Conservation (phyloP, 352 stramenopile genomes). For the Phytopythium helicoides region DNA sequence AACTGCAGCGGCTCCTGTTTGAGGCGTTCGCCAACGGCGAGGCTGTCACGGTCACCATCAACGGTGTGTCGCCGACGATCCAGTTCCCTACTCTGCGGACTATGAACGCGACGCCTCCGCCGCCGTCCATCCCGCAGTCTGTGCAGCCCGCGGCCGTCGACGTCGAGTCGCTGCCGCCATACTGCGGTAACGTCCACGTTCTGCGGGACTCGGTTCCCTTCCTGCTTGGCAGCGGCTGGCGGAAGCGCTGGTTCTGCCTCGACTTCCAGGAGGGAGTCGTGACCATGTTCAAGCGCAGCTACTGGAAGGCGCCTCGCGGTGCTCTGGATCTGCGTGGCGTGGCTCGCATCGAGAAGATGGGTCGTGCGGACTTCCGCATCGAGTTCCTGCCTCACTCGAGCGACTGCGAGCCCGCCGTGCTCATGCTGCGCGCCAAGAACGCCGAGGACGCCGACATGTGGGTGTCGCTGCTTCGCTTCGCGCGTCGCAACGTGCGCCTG, state of each 20-base stretch:
- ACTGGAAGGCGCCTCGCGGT: conserved; percentile 76
- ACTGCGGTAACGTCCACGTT: conserved; percentile 73
- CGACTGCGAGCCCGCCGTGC: conserved; percentile 34
- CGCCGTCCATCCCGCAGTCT: conserved; percentile 1
- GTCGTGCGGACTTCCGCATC: conserved; percentile 62
- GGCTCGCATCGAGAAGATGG: conserved; percentile 64
- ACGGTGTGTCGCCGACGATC: conserved; percentile 13
- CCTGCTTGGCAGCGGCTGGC: conserved; percentile 64
- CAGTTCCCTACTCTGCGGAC: conserved; percentile 21
- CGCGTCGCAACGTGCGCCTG: conserved; percentile 40
- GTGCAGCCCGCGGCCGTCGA: conserved; percentile 10
- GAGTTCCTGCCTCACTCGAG: conserved; percentile 43
- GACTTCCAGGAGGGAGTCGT: conserved; percentile 71
- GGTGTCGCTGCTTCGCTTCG: conserved; percentile 72
- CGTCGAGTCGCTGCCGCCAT: conserved; percentile 53
- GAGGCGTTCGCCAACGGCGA: conserved; percentile 56
- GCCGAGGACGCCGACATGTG: conserved; percentile 62
- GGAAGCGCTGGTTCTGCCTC: conserved; percentile 82
- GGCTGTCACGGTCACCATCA: conserved; percentile 15
- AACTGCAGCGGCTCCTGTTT: conserved; percentile 56
- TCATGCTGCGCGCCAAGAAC: conserved; percentile 62
- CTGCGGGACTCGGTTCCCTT: conserved; percentile 77
- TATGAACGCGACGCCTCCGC: conserved; percentile 21
- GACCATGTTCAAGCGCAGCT: conserved; percentile 84
- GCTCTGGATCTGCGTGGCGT: conserved; percentile 70